Base-by-base conservation (phyloP, 768 basidiomycete species). In the Podaxis pistillaris region DNA sequence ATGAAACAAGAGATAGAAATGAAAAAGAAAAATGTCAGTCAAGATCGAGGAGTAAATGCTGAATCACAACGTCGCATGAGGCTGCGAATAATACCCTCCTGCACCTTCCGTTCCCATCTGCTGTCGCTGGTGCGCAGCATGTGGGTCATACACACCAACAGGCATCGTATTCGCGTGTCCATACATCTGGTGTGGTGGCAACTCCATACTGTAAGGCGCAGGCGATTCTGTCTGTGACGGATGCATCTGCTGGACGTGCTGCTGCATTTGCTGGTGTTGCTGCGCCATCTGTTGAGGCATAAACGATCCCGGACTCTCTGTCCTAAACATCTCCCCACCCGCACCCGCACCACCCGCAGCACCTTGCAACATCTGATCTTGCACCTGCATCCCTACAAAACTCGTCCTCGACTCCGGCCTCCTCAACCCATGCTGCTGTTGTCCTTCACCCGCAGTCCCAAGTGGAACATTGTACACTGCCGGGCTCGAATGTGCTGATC, bases 401-500 rank as follows among this genome's bases (percentile, higher is more conserved):
- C 68, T 68, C 19, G 69, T 68, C 15, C 69, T 73, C 51, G 75
- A 75, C 64, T 71, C 79, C 62, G 81, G 79, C 37, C 72, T 78
- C 56, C 81, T 69, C 55, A 79, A 79, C 56, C 78, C 75, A 2
- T 78, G 76, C 52, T 76, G 64, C 63, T 71, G 46, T 30, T 73
- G 71, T 15, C 66, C 60, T 9, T n/a, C 79, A 0, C 61, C 71
- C 28, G 70, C 73, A 44, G 55, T 60, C 0, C 67, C 67, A 0
- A 81, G 71, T 2, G 78, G 76, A 7, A 81, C 66, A 24, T 74
- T 67, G 65, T 76, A 78, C 55, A 76, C 73, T 64, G 76, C 77
- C 17, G 81, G 81, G 62, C 83, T 82, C 49, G 79, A 81, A 56
- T 80, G 78, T 2, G 80, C 75, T 56, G 79, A 81, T 22, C 75